Conservation (phyloP, 441 rosid genomes). For the Euphorbia celastroides region DNA sequence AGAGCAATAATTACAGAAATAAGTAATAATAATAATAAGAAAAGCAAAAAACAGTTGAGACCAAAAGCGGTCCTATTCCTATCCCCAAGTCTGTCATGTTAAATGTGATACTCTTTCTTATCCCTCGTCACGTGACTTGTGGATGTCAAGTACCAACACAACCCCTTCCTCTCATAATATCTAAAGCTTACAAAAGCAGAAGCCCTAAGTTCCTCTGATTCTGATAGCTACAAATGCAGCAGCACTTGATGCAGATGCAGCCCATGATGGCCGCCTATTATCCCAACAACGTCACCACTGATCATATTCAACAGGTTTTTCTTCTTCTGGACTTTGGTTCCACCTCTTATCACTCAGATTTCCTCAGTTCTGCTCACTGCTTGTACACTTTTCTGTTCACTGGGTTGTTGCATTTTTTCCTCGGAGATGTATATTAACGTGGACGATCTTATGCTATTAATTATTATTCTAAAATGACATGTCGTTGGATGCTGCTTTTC, state of each 20-base stretch:
- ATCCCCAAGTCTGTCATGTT: slow-evolving; percentile 9
- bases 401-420: neutral
- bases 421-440: neutral
- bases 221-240: slow-evolving; percentile 53
- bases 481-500: neutral
- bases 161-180: slow-evolving; percentile 7
- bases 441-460: slow-evolving; percentile 5
- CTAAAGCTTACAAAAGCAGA: slow-evolving; percentile 15
- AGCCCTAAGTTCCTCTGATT: slow-evolving; percentile 14
- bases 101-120: slow-evolving; percentile 1
- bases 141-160: neutral
- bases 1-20: neutral
- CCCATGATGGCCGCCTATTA: slow-evolving; percentile 99
- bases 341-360: slow-evolving; percentile 12
- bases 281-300: slow-evolving; percentile 98
- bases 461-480: slow-evolving; percentile 7
- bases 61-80: slow-evolving; percentile 18
- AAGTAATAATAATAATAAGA: neutral
- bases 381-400: slow-evolving; percentile 14
- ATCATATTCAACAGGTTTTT: slow-evolving; percentile 94
- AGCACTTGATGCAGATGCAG: slow-evolving; percentile 99
- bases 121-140: slow-evolving; percentile 47
- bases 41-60: slow-evolving; percentile 15
- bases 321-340: neutral
- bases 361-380: slow-evolving; percentile 12